Evolutionary conservation across 1,284 basidiomycete species (phyloP), one percentile per base, ranked within the genome.

Genomic region (Sporisorium exsertum): DNA sequence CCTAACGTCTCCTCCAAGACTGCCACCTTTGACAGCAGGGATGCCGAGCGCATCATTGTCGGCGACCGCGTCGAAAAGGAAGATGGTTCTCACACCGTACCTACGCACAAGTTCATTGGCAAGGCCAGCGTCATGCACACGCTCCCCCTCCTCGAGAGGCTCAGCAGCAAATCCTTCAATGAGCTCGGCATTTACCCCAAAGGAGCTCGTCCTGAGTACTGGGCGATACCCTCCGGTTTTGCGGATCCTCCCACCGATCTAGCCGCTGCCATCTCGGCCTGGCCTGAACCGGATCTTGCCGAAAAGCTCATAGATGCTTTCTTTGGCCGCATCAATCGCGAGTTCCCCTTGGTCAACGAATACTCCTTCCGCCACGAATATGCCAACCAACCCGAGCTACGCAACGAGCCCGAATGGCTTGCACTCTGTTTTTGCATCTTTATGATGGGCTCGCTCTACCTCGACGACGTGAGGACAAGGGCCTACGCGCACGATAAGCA

Each of bases 291-390:
- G 2, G 81, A 82, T 43, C 65, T 83, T 5, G 76, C 73, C 32
- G 52, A 58, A 2, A 62, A 42, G 55, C 68, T 83, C 15, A 43
- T 81, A 35, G 61, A 80, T 45, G 64, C 70, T 10, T 83, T 75
- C 66, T 83, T 83, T 55, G 55, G 35, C 16, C 77, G 78, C 13
- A 22, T 55, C 16, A 79, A 82, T 40, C 72, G 56, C 47, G 68
- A 81, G 1, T 72, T 56, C 26, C 81, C 81, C 12, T 46, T 82
- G 27, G n/a, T 83, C 51, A 80, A 80, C 71, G 80, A 81, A 58
- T 37, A 58, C 2, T 43, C 64, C 6, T 80, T 69, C 46, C 67
- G 78, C 8, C 60, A 77, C 46, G 71, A 81, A 47, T 66, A 69
- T 10, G 29, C 35, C 13, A 55, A 70, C n/a, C 40, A 40, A 8